phyloP scores from a whole-genome alignment of 2,329 filamentous ascomycete genomes.

The Pseudogymnoascus sp. region DNA sequence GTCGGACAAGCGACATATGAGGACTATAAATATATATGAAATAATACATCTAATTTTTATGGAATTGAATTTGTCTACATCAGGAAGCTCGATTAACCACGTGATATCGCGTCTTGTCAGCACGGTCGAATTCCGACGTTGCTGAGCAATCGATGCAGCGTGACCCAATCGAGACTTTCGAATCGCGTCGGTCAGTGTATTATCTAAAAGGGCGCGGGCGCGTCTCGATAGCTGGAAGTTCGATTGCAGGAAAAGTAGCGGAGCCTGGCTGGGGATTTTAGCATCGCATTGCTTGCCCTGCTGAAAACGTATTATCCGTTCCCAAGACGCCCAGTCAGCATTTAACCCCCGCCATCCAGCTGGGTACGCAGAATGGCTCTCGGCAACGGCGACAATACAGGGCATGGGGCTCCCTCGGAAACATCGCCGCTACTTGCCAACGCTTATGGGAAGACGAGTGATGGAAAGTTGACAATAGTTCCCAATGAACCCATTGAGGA shows the following conservation, averaged over 20 bases:
- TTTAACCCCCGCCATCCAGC: neutral
- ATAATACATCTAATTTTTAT: neutral
- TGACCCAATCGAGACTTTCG: neutral
- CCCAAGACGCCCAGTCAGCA: neutral
- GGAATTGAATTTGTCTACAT: neutral
- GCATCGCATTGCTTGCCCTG: neutral
- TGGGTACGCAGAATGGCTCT: neutral
- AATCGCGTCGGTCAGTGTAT: neutral
- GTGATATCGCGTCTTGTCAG: constrained; percentile 5
- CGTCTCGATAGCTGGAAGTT: neutral
- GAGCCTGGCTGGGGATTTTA: neutral
- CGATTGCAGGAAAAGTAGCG: neutral
- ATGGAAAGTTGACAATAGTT: constrained; percentile 11
- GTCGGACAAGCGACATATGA: neutral
- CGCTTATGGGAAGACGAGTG: constrained; percentile 24
- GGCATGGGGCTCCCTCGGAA: constrained; percentile 27
- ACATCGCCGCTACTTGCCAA: constrained; percentile 38
- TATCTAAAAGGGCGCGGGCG: neutral
- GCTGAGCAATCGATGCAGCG: neutral
- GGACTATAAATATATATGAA: constrained; percentile 1
- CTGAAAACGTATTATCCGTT: neutral
- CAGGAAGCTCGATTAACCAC: neutral
- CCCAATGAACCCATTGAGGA: constrained; percentile 19
- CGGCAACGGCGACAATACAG: neutral
- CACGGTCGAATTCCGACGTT: neutral